These are phyloP conservation scores for Oryza nivara DNA, from an alignment of 176 grass and related monocot genomes.

Conservation along the genomic window DNA sequence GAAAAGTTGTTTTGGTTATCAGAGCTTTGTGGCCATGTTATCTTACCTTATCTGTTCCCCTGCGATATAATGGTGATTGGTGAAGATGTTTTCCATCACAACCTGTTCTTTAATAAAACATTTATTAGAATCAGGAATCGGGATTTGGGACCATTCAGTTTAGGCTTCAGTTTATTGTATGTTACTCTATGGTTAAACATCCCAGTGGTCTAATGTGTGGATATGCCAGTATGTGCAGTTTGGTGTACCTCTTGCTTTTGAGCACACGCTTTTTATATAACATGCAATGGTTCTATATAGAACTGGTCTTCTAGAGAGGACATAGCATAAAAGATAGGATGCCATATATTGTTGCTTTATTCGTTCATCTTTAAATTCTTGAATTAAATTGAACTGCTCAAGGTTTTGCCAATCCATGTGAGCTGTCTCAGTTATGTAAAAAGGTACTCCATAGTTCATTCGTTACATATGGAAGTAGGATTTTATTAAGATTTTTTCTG, in stretches of 20 bases:
- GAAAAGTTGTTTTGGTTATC: background rate
- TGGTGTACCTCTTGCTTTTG: conserved; percentile 5
- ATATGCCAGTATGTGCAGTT: background rate
- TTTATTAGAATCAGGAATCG: conserved; percentile 1
- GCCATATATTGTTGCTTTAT: background rate
- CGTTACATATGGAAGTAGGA: background rate
- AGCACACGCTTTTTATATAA: background rate
- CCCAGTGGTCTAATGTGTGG: background rate
- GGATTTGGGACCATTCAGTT: background rate
- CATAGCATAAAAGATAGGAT: background rate
- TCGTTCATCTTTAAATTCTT: background rate
- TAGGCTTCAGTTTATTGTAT: background rate
- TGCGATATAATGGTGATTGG: background rate
- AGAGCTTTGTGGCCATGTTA: background rate
- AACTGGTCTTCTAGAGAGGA: background rate
- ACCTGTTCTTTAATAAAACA: background rate
- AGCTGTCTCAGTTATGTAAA: conserved; percentile 34
- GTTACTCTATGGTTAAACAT: background rate
- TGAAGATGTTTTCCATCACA: background rate
- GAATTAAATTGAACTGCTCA: conserved; percentile 11
- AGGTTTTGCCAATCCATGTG: conserved; percentile 7
- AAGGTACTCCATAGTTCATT: background rate
- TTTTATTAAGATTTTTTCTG: conserved; percentile 3
- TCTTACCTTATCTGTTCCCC: background rate
- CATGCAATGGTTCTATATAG: background rate